Evolutionary conservation across 306 rosid genomes (phyloP).

Genomic region (Oemleria cerasiformis): DNA sequence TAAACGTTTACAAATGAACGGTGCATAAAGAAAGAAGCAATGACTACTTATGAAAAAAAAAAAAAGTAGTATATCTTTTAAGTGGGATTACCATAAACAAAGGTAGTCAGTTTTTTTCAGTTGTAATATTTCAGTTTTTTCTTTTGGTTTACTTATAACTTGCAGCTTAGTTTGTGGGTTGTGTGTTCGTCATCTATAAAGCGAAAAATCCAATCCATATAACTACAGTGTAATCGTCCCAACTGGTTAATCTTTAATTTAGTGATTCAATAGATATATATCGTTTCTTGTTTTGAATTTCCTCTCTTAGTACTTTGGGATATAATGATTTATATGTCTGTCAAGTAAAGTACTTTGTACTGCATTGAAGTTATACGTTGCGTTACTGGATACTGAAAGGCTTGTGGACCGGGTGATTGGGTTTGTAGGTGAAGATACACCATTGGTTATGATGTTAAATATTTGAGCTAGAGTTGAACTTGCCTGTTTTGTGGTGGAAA

Average conservation of each 20-base stretch:
- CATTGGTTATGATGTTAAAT: neutral
- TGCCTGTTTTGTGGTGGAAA: neutral
- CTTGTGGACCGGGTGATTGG: neutral
- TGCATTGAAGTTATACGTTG: neutral
- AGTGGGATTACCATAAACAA: neutral
- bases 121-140: neutral
- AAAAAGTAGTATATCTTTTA: neutral
- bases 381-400: neutral
- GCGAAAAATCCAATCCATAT: neutral
- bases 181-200: no score
- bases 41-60: neutral
- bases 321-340: neutral
- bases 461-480: neutral
- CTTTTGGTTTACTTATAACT: no score
- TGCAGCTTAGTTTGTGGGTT: no score
- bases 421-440: neutral
- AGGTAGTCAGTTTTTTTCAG: neutral
- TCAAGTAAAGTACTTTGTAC: neutral
- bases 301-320: neutral
- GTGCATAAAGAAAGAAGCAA: neutral
- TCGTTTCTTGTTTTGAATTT: neutral
- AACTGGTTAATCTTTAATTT: neutral
- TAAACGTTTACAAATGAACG: neutral
- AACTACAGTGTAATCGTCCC: neutral
- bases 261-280: neutral